Percentiles rank a stretch among this genome's conserved stretches.
Evolutionary conservation across 2,329 filamentous ascomycete genomes (phyloP).

Genomic region (Ophiostoma tasmaniense): DNA sequence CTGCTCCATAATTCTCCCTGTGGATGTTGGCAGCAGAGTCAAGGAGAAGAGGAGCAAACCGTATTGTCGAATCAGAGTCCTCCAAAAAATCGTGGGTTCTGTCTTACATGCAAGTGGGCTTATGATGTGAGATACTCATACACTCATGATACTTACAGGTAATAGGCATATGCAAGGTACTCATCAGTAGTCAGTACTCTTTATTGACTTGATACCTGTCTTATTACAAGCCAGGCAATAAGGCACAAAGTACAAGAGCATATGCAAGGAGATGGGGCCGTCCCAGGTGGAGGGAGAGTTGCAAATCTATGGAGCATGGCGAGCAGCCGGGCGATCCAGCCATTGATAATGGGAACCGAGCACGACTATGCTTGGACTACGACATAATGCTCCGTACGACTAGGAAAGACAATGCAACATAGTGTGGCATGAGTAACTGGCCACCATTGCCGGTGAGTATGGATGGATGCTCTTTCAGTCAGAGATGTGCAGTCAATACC

Average conservation of each 20-base stretch:
- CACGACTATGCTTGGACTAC: neutral
- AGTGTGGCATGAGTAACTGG: neutral
- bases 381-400: neutral
- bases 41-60: neutral
- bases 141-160: neutral
- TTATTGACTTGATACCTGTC: neutral
- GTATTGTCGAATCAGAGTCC: neutral
- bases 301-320: neutral
- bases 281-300: constrained; percentile 3
- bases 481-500: neutral
- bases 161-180: neutral
- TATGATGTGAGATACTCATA: neutral
- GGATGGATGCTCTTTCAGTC: neutral
- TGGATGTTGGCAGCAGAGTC: neutral
- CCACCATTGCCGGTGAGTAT: neutral
- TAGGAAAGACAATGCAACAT: neutral
- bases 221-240: neutral
- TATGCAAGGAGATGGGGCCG: neutral
- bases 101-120: neutral
- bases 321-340: constrained; percentile 3
- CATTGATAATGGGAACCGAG: neutral
- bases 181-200: neutral
- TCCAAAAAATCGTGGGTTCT: neutral
- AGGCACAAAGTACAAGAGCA: neutral
- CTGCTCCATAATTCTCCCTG: neutral